These are phyloP conservation scores for Amphibolis antarctica DNA, from an alignment of 106 monocot genomes.

Conservation along the genomic window DNA sequence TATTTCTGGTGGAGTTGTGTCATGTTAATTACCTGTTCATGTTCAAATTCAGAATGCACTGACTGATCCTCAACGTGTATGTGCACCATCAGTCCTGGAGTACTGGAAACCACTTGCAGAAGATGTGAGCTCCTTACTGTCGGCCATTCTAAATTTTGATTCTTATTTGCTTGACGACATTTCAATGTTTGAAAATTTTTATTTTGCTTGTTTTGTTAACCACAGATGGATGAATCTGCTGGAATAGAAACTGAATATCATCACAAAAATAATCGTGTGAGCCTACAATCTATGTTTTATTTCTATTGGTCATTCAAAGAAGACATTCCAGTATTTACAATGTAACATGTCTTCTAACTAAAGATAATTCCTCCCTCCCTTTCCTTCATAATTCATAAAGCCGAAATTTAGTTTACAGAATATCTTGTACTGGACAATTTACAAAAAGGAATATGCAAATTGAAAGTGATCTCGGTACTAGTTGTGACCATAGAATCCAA, in stretches of 20 bases:
- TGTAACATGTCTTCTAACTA: too few species aligned
- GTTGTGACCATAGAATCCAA: too few species aligned
- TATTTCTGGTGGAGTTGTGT: too few species aligned
- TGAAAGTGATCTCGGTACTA: too few species aligned
- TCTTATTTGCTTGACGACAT: neutral
- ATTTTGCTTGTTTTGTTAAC: neutral
- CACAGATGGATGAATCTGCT: slow-evolving; percentile 89
- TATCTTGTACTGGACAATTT: too few species aligned
- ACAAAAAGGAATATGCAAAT: too few species aligned
- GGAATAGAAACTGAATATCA: slow-evolving; percentile 96
- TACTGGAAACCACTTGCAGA: slow-evolving; percentile 99
- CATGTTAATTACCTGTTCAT: too few species aligned
- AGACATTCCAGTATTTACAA: too few species aligned
- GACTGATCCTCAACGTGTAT: slow-evolving; percentile 68
- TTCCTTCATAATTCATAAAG: too few species aligned
- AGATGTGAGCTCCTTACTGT: slow-evolving; percentile 52
- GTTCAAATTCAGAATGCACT: slow-evolving; percentile 53
- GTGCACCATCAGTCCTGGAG: slow-evolving; percentile 65
- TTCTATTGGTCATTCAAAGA: neutral
- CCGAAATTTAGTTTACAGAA: too few species aligned
- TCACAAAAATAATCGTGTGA: slow-evolving; percentile 86
- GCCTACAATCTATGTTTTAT: slow-evolving; percentile 7
- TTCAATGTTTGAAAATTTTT: neutral
- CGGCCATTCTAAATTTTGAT: neutral
- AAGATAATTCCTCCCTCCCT: too few species aligned